These are phyloP conservation scores for Boletellus ananas DNA, from an alignment of 768 basidiomycete species.

Conservation along the genomic window DNA sequence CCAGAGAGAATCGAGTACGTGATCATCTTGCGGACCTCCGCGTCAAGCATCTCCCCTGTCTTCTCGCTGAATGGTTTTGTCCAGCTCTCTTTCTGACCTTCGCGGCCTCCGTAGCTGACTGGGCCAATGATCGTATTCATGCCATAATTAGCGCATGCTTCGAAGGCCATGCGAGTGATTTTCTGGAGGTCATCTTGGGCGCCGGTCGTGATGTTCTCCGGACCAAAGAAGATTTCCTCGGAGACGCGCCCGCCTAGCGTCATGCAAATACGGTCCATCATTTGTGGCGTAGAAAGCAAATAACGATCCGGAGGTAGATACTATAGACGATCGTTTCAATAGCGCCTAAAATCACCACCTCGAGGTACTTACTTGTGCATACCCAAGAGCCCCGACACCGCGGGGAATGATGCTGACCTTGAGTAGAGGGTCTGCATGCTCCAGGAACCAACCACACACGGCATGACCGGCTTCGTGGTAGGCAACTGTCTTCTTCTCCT, in stretches of 20 bases:
- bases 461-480: conserved; percentile 99
- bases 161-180: conserved; percentile 97
- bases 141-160: conserved; percentile 92
- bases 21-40: conserved; percentile 94
- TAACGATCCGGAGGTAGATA: conserved; percentile 96
- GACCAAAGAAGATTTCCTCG: conserved; percentile 96
- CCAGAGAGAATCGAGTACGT: conserved; percentile 42
- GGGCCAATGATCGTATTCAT: conserved; percentile 96
- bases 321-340: conserved; percentile 35
- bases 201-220: conserved; percentile 91
- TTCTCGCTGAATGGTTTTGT: conserved; percentile 98
- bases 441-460: conserved; percentile 97
- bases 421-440: conserved; percentile 93
- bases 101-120: conserved; percentile 90
- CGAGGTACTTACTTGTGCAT: conserved; percentile 70
- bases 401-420: conserved; percentile 99
- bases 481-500: conserved; percentile 98
- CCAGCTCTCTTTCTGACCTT: conserved; percentile 82
- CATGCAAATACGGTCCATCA: conserved; percentile 96
- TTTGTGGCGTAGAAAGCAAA: conserved; percentile 91
- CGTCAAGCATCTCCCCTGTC: conserved; percentile 91
- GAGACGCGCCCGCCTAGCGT: conserved; percentile 96
- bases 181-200: conserved; percentile 98
- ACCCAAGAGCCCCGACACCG: conserved; percentile 92
- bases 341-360: neutral